Evolutionary conservation across 1,139 yeast species (phyloP).

Genomic region (Spathaspora sp.): DNA sequence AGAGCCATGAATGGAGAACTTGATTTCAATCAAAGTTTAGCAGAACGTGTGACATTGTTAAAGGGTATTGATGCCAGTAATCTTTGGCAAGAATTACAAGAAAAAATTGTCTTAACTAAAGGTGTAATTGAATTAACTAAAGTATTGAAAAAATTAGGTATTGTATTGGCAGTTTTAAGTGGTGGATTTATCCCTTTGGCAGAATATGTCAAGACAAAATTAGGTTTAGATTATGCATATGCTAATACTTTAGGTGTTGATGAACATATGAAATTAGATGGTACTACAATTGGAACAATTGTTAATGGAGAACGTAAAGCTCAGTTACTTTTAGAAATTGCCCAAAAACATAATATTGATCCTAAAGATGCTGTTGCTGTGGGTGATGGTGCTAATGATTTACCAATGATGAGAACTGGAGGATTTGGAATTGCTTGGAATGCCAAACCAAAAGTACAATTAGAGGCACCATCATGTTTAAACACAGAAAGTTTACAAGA

Average conservation of each 20-base stretch:
- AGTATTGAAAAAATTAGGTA: constrained; percentile 61
- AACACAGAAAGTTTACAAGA: constrained; percentile 72
- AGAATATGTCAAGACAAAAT: constrained; percentile 59
- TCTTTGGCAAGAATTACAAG: constrained; percentile 78
- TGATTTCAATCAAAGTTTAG: constrained; percentile 82
- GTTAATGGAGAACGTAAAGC: constrained; percentile 90
- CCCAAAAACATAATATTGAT: constrained; percentile 59
- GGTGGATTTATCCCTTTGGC: constrained; percentile 97
- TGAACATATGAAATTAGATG: constrained; percentile 50
- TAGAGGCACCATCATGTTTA: constrained; percentile 75
- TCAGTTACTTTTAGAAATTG: constrained; percentile 64
- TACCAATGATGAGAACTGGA: constrained; percentile 87
- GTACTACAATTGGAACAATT: constrained; percentile 65
- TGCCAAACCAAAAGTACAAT: constrained; percentile 91
- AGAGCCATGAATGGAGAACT: constrained; percentile 97
- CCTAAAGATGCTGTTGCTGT: constrained; percentile 71
- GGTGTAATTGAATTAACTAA: constrained; percentile 76
- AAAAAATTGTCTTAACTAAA: constrained; percentile 68
- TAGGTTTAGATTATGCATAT: constrained; percentile 81
- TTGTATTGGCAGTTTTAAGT: constrained; percentile 80
- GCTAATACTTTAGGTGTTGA: constrained; percentile 72
- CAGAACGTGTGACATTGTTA: constrained; percentile 70
- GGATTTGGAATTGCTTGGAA: constrained; percentile 98
- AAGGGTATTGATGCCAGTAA: constrained; percentile 73
- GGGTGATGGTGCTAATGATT: constrained; percentile 97